Base-by-base conservation (phyloP, 139 green algal genomes). In the Monoraphidium neglectum region DNA sequence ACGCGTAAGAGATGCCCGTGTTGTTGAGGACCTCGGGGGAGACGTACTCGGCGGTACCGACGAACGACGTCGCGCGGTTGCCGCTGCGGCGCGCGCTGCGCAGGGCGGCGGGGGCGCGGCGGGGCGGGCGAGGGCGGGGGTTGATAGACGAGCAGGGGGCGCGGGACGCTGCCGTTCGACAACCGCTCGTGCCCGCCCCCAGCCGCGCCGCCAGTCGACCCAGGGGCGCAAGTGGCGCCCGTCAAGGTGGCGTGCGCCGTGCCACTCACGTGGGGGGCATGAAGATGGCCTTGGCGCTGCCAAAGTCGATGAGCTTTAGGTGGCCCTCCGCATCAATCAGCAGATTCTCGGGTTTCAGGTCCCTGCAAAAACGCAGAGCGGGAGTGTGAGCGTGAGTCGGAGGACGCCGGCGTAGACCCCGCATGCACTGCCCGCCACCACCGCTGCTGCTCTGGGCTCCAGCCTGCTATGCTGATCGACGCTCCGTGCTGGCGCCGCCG, bases 281-380 rank as follows among this genome's bases (percentile, higher is more conserved):
- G 62, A 84, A 85, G 28, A 86, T 74, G 23, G 75, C 71, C 76
- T 92, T 93, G 24, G 93, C 94, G 35, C 87, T 91, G 24, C 95
- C 95, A 84, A 98, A 98, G 83, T 98, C 95, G 21, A 95, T 91
- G 3, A 98, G 88, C 82, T 96, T 96, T 18, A 98, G 66, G 81
- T 97, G 90, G 1, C 94, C 93, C 1, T 87, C 40, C 0, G 61
- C 62, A 66, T 79, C 73, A 13, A 79, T 23, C 65, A 98, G 78
- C 81, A 98, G 64, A 82, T 98, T 98, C 76, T 98, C 94, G 10
- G 94, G 94, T 83, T 98, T 96, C 10, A 97, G 79, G 68, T 97
- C 93, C 6, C 92, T 87, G 78, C 80, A 77, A 30, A 32, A 65
- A 28, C 5, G 8, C 26, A 30, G 56, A 30, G 56, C 8, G 13